Percentiles rank a stretch among this genome's conserved stretches.
Evolutionary conservation across 2,329 filamentous ascomycete species (phyloP).

Genomic region (Elsinoe batatas): DNA sequence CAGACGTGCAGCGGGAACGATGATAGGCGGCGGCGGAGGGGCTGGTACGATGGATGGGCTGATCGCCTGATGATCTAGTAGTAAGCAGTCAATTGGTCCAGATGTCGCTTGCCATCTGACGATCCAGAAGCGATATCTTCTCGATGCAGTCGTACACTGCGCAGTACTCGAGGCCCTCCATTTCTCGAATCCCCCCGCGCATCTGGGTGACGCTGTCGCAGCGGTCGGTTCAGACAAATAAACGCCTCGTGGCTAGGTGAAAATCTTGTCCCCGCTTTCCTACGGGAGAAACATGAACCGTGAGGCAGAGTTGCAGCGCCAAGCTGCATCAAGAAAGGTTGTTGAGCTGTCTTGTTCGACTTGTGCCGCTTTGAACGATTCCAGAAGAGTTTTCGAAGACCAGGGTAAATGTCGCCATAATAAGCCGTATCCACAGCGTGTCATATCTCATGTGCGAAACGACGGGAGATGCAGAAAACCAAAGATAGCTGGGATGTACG

Average conservation of each 20-base stretch:
- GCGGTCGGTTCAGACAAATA: background rate
- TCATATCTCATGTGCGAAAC: background rate
- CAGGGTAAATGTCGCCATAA: conserved; percentile 1
- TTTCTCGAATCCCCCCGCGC: background rate
- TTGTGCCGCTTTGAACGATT: conserved; percentile 9
- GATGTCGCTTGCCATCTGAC: background rate
- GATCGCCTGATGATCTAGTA: background rate
- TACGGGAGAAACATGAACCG: background rate
- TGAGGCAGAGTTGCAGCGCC: background rate
- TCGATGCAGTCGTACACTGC: background rate
- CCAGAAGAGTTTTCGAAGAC: conserved; percentile 6
- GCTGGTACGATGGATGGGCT: background rate
- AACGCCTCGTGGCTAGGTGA: background rate
- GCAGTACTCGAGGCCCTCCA: background rate
- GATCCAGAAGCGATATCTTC: too few species aligned
- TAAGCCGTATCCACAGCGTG: background rate
- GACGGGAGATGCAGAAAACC: background rate
- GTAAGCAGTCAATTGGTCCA: background rate
- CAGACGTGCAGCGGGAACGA: background rate
- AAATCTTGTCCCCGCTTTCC: conserved; percentile 4
- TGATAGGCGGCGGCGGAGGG: conserved; percentile 11
- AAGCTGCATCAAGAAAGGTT: background rate
- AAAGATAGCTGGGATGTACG: too few species aligned
- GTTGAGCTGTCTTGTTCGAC: background rate
- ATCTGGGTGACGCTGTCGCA: background rate